Base-by-base conservation (phyloP, 2,329 filamentous ascomycete genomes). In the Kalmusia sp. region DNA sequence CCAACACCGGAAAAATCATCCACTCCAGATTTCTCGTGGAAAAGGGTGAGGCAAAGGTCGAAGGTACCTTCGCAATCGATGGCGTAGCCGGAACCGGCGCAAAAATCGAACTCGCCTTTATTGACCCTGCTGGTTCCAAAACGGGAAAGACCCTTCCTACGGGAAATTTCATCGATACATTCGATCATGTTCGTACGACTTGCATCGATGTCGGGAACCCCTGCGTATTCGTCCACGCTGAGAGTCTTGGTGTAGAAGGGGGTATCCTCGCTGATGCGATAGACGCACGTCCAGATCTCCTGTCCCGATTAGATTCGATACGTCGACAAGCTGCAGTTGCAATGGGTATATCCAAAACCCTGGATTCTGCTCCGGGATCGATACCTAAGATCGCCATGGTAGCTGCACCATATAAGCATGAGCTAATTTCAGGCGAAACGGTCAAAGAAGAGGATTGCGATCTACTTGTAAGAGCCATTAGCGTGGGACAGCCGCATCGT, bases 1-100 rank as follows among this genome's bases (percentile, higher is more conserved):
- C 87, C 1, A 91, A 91, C 62, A 91, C 88, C 0, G 65, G 65
- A 72, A 75, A 34, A 88, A 89, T 69, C 68, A 86, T 49, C 82
- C 88, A 58, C 71, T 81, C 49, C 77, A 84, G 9, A 9, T 47
- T 73, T 2, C 78, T 75, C 2, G 87, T 89, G 52, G 76, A 77
- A 0, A 75, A 85, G 1, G 67, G 73, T 0, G 79, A 78, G 11
- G 63, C 62, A 6, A 69, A 68, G 28, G 31, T 59, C 3, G 66
- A 14, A 76, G 86, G 85, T 0, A 77, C 82, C 12, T 87, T 86
- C 61, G 69, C 74, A 2, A 88, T 89, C 58, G 86, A 87, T 62
- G 87, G 87, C 0, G 87, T 89, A 0, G 76, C 82, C 1, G 85
- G 86, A 0, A 82, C 78, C 0, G 82, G 76, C 0, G 82, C 85